Evolutionary conservation across 202 grass and related monocot species (phyloP).

Genomic region (Saccharum hybrid): DNA sequence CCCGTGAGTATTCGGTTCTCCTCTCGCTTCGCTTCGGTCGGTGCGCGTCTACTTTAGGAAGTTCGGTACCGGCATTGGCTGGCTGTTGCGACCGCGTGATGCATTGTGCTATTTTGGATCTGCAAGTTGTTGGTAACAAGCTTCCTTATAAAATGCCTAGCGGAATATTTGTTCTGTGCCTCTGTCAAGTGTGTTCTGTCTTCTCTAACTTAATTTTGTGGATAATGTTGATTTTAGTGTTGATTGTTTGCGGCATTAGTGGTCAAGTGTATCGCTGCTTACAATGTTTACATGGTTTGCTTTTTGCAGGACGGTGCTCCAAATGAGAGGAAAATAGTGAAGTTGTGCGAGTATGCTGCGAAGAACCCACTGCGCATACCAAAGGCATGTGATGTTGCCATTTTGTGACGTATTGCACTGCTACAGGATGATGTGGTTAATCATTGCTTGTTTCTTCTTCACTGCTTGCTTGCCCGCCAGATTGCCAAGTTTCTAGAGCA

Average conservation of each 20-base stretch:
- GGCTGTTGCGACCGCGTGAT: slow-evolving; percentile 7
- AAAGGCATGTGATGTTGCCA: slow-evolving; percentile 58
- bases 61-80: slow-evolving; percentile 27
- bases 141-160: slow-evolving; percentile 31
- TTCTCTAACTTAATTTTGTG: background rate
- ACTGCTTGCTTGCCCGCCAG: slow-evolving; percentile 47
- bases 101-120: slow-evolving; percentile 34
- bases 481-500: slow-evolving; percentile 95
- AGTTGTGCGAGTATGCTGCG: slow-evolving; percentile 95
- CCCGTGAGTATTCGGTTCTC: slow-evolving; percentile 49
- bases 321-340: slow-evolving; percentile 98
- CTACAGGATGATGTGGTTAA: slow-evolving; percentile 37
- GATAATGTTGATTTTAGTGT: slow-evolving; percentile 31
- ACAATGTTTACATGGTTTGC: background rate
- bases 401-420: slow-evolving; percentile 27
- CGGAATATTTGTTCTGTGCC: background rate
- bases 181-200: slow-evolving; percentile 2
- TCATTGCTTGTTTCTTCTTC: slow-evolving; percentile 28
- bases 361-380: slow-evolving; percentile 96
- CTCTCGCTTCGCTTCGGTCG: background rate
- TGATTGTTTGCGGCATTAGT: background rate
- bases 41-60: slow-evolving; percentile 1
- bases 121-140: background rate
- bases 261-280: background rate
- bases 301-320: slow-evolving; percentile 71